Evolutionary conservation across 805 yeast species (phyloP), one percentile per base, ranked within the genome.

Genomic region (Kuraishia cidri): DNA sequence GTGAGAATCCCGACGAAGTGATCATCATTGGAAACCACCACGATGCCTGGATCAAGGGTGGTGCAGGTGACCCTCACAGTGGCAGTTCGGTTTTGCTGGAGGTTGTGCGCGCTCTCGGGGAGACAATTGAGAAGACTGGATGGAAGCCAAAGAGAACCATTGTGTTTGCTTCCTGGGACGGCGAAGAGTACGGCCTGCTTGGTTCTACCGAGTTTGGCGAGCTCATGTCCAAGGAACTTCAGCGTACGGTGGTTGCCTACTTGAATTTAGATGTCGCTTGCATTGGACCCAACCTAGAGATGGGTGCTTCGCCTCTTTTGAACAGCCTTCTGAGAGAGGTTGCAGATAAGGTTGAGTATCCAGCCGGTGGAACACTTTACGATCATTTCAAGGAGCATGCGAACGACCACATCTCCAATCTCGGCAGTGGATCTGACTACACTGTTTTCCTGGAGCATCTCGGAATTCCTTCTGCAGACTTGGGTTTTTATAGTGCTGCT

Each of bases 371-470:
- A 7, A 35, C 61, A 2, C 43, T 64, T 14, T 50, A 43, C 33
- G 66, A 61, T 0, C 68, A 65, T 41, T 62, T 51, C 38, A 48
- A 47, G 31, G 35, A 43, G 2, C 52, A 44, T 4, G 22, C 59
- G 6, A 40, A 45, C 2, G 60, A 52, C 26, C 32, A 38, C 4
- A 66, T 80, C 35, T 46, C 50, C 1, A 62, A 69, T 26, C 54
- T 79, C 27, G 88, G 88, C 3, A 72, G 81, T 14, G 87, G 88
- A 2, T 70, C 84, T 5, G 92, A 82, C 50, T 82, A 60, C 52
- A 72, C 79, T 3, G 75, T 69, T 7, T 74, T 74, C 44, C 56
- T 64, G 46, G 79, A 74, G 40, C 77, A 72, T 45, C 52, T 73
- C 39, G 81, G 80, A 32, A 69, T 74, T 27, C 68, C 79, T 2